Evolutionary conservation across 78 protist genomes (phyloP).

Genomic region (Ministeria vibrans): DNA sequence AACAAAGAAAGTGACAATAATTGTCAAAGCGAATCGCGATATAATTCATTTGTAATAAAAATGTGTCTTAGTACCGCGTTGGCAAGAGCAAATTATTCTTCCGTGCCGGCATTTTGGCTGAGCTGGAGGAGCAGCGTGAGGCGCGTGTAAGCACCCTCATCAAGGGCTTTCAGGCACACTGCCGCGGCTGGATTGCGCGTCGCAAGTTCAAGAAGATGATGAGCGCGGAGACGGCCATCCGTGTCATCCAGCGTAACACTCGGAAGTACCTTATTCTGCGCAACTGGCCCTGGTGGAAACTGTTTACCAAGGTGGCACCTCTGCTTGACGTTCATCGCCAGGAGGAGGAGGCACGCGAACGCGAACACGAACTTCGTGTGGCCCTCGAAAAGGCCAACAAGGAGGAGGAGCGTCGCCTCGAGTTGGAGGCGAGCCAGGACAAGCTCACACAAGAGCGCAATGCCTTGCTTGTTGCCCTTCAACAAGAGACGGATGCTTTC

Average conservation of each 20-base stretch:
- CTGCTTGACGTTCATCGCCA: slow-evolving; percentile 29
- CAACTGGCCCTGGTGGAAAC: slow-evolving; percentile 51
- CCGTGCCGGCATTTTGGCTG: slow-evolving; percentile 78
- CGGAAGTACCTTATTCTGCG: slow-evolving; percentile 37
- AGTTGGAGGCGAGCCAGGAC: not conserved
- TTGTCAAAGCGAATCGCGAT: too few relatives aligned
- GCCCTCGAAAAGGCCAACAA: not conserved
- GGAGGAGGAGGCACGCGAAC: slow-evolving; percentile 21
- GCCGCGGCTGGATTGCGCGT: slow-evolving; percentile 72
- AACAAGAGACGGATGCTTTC: not conserved
- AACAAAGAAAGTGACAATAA: too few relatives aligned
- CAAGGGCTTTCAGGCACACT: slow-evolving; percentile 58
- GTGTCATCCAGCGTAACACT: slow-evolving; percentile 68
- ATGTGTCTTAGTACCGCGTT: slow-evolving; percentile 45
- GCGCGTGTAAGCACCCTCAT: slow-evolving; percentile 50
- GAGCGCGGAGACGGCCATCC: slow-evolving; percentile 63
- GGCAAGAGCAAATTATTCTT: slow-evolving; percentile 79
- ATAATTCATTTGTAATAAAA: too few relatives aligned
- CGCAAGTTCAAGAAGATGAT: slow-evolving; percentile 43
- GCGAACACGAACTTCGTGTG: not conserved
- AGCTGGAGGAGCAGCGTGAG: slow-evolving; percentile 82
- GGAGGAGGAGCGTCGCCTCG: not conserved
- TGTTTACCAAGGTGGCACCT: slow-evolving; percentile 26
- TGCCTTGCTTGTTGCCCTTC: not conserved
- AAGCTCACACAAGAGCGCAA: slow-evolving; percentile 2